A percentile compares a stretch with the other conserved stretches of the same genome.
Conservation (phyloP, 2,329 filamentous ascomycete species). For the Aureobasidium musti region DNA sequence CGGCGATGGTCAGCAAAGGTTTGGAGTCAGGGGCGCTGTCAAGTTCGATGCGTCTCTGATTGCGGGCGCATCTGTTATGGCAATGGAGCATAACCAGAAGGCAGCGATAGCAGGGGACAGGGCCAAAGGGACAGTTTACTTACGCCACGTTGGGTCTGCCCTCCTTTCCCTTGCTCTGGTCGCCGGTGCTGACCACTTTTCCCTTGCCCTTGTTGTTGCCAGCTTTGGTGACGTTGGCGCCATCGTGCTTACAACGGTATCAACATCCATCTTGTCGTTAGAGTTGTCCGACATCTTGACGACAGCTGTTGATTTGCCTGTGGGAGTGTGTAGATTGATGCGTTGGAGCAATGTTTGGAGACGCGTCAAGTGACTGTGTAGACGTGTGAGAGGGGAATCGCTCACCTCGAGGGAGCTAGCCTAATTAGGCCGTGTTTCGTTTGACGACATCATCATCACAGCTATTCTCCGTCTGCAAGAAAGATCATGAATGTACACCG, state of each 20-base stretch:
- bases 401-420: background rate
- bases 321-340: background rate
- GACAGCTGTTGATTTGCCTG: background rate
- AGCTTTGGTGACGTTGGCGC: background rate
- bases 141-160: background rate
- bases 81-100: background rate
- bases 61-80: background rate
- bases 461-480: background rate
- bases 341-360: background rate
- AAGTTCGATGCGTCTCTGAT: background rate
- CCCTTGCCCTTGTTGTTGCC: background rate
- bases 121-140: background rate
- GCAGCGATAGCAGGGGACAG: background rate
- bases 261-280: background rate
- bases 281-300: background rate
- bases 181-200: background rate
- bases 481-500: background rate
- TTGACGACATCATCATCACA: background rate
- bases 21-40: too few relatives aligned
- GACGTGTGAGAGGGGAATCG: background rate
- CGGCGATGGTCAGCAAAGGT: too few relatives aligned
- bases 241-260: background rate
- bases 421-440: background rate
- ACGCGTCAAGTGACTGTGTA: background rate
- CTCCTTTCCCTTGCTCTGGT: background rate